Conservation (phyloP, 139 green algal species). For the Nannochloris sp. region DNA sequence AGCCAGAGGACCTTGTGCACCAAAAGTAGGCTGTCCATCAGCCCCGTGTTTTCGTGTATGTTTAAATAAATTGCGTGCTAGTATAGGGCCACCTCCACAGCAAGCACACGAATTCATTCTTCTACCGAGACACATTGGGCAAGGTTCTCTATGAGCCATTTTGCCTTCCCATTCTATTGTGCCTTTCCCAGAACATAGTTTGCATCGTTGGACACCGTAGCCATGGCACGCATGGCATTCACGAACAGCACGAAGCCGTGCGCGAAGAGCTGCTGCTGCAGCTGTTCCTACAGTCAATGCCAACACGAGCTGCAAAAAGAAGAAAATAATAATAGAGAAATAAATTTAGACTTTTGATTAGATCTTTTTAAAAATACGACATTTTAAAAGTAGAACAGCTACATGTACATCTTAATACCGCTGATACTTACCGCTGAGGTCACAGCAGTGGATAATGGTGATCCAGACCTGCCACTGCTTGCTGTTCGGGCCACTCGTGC, state of each 20-base stretch:
- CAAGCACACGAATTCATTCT: constrained; percentile 14
- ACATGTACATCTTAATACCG: too few relatives aligned
- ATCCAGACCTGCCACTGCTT: background rate
- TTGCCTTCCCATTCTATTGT: constrained; percentile 33
- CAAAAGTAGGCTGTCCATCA: constrained; percentile 5
- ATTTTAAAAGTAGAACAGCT: too few relatives aligned
- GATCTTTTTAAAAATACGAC: too few relatives aligned
- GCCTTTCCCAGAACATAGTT: constrained; percentile 23
- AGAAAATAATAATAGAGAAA: background rate
- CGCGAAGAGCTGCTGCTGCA: constrained; percentile 15
- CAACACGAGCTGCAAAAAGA: constrained; percentile 18
- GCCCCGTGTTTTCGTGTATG: constrained; percentile 8
- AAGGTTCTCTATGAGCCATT: constrained; percentile 27
- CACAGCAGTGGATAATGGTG: background rate
- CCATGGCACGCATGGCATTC: constrained; percentile 21
- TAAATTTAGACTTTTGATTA: too few relatives aligned
- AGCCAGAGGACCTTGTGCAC: background rate
- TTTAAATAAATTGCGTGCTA: constrained; percentile 12
- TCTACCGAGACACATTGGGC: constrained; percentile 29
- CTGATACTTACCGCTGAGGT: too few relatives aligned
- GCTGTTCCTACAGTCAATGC: constrained; percentile 12
- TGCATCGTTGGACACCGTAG: constrained; percentile 33
- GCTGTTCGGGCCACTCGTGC: background rate
- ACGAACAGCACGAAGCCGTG: constrained; percentile 11
- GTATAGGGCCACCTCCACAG: constrained; percentile 23